phyloP scores from a whole-genome alignment of 2,329 filamentous ascomycete genomes.

The Aplosporella prunicola region DNA sequence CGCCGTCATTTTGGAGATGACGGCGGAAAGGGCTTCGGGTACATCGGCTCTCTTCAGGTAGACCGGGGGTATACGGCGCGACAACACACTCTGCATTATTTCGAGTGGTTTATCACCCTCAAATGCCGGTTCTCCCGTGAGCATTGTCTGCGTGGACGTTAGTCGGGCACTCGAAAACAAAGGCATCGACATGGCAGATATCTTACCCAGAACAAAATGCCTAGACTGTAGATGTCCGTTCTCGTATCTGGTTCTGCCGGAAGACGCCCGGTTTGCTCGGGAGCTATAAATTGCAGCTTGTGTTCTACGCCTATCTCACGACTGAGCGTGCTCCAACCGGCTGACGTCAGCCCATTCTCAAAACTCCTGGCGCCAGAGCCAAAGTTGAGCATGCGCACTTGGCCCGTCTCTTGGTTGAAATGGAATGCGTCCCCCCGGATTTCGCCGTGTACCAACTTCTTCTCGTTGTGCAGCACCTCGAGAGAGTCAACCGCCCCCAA shows the following conservation, averaged over 20 bases:
- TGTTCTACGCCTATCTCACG: constrained; percentile 78
- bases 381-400: constrained; percentile 73
- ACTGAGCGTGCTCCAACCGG: constrained; percentile 76
- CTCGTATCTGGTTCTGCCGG: constrained; percentile 83
- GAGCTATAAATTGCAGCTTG: constrained; percentile 85
- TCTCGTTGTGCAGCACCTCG: constrained; percentile 82
- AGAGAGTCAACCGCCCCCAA: constrained; percentile 79
- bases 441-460: constrained; percentile 82
- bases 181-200: constrained; percentile 4
- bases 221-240: constrained; percentile 89
- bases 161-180: neutral
- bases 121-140: constrained; percentile 72
- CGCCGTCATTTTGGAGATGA: constrained; percentile 87
- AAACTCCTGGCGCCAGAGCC: constrained; percentile 82
- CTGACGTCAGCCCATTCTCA: constrained; percentile 75
- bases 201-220: constrained; percentile 74
- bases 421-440: constrained; percentile 87
- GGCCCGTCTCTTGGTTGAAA: constrained; percentile 60
- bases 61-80: constrained; percentile 66
- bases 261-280: constrained; percentile 89
- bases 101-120: constrained; percentile 73
- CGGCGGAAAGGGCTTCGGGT: constrained; percentile 68
- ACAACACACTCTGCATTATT: constrained; percentile 82
- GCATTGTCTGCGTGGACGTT: constrained; percentile 33
- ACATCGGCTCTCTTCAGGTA: constrained; percentile 72